These are phyloP conservation scores for Heritiera fomes DNA, from an alignment of 345 rosid species.

Conservation along the genomic window DNA sequence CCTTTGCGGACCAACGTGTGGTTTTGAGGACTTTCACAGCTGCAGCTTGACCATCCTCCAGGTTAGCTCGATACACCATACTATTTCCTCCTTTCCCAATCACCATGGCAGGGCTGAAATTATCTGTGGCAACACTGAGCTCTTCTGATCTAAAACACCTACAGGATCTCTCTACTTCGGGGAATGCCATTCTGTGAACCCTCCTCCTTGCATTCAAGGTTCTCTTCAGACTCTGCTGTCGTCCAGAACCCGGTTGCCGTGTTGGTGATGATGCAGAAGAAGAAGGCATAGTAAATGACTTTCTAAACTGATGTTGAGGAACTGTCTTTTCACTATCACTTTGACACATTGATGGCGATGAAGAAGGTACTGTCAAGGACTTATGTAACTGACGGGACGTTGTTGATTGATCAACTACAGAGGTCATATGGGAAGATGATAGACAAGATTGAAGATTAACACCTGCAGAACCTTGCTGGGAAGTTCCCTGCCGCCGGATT, in stretches of 20 bases:
- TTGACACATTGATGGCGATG: conserved; percentile 13
- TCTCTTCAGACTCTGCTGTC: conserved; percentile 8
- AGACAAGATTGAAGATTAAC: conserved; percentile 12
- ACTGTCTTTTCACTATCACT: neutral
- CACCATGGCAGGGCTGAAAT: conserved; percentile 35
- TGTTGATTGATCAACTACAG: neutral
- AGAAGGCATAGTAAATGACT: conserved; percentile 26
- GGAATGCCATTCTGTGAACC: conserved; percentile 16
- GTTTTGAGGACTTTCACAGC: conserved; percentile 42
- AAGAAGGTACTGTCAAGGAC: conserved; percentile 22
- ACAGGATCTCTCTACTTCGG: conserved; percentile 13
- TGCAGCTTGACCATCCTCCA: conserved; percentile 30
- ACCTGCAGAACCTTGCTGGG: conserved; percentile 38
- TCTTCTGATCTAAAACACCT: conserved; percentile 32
- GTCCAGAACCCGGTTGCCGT: neutral
- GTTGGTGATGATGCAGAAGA: conserved; percentile 21
- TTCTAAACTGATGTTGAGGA: conserved; percentile 6
- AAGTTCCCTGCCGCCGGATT: conserved; percentile 41
- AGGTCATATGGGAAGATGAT: conserved; percentile 6
- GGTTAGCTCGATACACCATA: conserved; percentile 33
- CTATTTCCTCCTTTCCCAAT: conserved; percentile 40
- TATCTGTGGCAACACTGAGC: conserved; percentile 26
- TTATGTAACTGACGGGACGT: conserved; percentile 26
- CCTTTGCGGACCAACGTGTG: conserved; percentile 29
- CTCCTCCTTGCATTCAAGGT: conserved; percentile 9